phyloP scores from a whole-genome alignment of 1,139 yeast genomes.

The Taphrina deformans region DNA sequence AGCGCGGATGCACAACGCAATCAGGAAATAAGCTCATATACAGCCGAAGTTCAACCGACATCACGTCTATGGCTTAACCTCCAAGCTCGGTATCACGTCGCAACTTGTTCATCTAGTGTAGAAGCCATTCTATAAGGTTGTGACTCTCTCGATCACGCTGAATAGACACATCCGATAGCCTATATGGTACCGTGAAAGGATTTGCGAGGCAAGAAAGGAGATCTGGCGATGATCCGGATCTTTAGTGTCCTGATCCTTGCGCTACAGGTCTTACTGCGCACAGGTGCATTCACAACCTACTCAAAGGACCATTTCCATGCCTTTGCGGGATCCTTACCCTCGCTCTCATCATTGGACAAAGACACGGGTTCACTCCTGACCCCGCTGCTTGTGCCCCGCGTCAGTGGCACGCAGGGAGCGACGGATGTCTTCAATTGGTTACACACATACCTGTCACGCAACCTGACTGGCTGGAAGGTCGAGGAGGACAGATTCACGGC shows the following conservation, averaged over 20 bases:
- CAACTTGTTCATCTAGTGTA: too few species aligned
- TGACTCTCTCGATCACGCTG: too few species aligned
- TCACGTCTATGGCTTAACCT: not conserved
- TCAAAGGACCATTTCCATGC: constrained; percentile 7
- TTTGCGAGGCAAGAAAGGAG: too few species aligned
- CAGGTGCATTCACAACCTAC: constrained; percentile 4
- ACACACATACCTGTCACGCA: constrained; percentile 41
- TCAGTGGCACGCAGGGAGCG: constrained; percentile 51
- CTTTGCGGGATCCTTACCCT: constrained; percentile 25
- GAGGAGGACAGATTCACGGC: constrained; percentile 50
- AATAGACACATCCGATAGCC: too few species aligned
- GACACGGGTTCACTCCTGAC: constrained; percentile 39
- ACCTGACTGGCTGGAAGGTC: constrained; percentile 46
- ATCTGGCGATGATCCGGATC: not conserved
- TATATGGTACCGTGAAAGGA: too few species aligned
- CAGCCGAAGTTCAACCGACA: not conserved
- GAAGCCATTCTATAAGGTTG: too few species aligned
- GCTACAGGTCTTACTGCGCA: not conserved
- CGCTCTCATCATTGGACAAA: constrained; percentile 35
- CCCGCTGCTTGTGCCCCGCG: constrained; percentile 47
- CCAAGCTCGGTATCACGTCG: not conserved
- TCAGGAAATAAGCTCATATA: not conserved
- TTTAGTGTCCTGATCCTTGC: not conserved
- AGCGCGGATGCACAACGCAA: not conserved
- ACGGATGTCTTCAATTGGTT: constrained; percentile 39